A percentile compares a stretch with the other conserved stretches of the same genome.
These are phyloP conservation scores for Colletotrichum sp. DNA, from an alignment of 2,329 filamentous ascomycete genomes.

Conservation along the genomic window DNA sequence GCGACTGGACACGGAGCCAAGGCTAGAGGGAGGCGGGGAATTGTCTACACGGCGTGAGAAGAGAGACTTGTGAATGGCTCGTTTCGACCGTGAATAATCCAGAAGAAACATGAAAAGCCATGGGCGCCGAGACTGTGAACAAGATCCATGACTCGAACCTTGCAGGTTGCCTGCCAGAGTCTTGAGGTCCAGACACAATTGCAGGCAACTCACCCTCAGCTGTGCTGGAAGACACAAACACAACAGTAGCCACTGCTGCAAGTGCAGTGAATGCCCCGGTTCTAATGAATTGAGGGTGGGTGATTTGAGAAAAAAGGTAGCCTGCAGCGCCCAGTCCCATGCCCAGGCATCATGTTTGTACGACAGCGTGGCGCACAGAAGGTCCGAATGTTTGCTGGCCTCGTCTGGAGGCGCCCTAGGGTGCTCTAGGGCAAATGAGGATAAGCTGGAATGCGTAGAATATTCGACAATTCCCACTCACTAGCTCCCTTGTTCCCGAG, in stretches of 20 bases:
- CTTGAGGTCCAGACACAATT: background rate
- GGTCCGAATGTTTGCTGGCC: background rate
- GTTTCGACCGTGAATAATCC: background rate
- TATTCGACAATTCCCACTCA: background rate
- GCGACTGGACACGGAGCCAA: background rate
- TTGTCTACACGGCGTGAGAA: background rate
- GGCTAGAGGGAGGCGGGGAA: background rate
- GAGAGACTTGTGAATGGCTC: background rate
- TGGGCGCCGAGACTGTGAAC: background rate
- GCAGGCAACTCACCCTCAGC: background rate
- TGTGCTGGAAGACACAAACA: background rate
- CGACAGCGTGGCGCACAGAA: background rate
- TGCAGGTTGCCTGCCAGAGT: background rate
- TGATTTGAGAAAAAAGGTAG: background rate
- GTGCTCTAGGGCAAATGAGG: background rate
- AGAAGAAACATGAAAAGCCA: background rate
- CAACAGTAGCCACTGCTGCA: background rate
- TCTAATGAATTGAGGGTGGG: background rate
- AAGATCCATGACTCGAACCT: slow-evolving; percentile 6
- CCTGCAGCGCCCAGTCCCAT: background rate
- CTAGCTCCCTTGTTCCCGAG: background rate
- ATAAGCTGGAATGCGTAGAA: background rate
- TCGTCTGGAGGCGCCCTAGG: background rate
- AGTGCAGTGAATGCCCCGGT: background rate
- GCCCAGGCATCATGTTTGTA: background rate